A percentile compares a stretch with the other conserved stretches of the same genome.
Conservation (phyloP, 257 asterid genomes). For the Buddleja alternifolia region DNA sequence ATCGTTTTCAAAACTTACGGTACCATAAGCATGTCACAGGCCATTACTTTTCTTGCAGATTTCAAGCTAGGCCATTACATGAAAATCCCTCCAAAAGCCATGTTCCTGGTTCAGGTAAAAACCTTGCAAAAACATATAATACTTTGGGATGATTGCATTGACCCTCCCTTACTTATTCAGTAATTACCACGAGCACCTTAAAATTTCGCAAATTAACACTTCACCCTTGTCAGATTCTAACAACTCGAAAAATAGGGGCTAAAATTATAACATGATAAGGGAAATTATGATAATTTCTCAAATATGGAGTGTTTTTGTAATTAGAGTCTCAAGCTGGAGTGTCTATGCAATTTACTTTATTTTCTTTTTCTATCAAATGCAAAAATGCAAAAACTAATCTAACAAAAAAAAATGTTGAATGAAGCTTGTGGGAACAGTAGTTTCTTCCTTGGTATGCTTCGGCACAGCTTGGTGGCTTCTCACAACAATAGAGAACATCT, state of each 20-base stretch:
- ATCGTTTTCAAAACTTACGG: constrained; percentile 67
- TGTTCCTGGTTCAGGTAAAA: constrained; percentile 73
- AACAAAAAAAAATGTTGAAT: background rate
- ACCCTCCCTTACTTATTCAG: background rate
- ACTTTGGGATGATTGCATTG: too few species aligned
- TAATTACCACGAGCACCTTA: too few species aligned
- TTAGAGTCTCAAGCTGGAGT: too few species aligned
- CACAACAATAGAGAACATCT: constrained; percentile 49
- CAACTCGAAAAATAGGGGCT: too few species aligned
- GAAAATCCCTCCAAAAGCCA: constrained; percentile 77
- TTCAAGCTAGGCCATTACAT: constrained; percentile 80
- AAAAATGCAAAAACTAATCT: background rate
- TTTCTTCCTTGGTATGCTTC: constrained; percentile 57
- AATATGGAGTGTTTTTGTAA: too few species aligned
- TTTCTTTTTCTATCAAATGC: background rate
- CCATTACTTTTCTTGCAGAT: constrained; percentile 62
- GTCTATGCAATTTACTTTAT: too few species aligned
- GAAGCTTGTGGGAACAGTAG: constrained; percentile 65
- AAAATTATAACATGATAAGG: too few species aligned
- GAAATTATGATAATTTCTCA: too few species aligned
- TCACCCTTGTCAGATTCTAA: too few species aligned
- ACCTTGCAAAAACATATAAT: background rate
- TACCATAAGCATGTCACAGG: constrained; percentile 63
- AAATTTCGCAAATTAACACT: too few species aligned
- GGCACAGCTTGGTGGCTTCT: constrained; percentile 86